Evolutionary conservation across 257 asterid genomes (phyloP), one percentile per base, ranked within the genome.

Genomic region (Solanum peruvianum): DNA sequence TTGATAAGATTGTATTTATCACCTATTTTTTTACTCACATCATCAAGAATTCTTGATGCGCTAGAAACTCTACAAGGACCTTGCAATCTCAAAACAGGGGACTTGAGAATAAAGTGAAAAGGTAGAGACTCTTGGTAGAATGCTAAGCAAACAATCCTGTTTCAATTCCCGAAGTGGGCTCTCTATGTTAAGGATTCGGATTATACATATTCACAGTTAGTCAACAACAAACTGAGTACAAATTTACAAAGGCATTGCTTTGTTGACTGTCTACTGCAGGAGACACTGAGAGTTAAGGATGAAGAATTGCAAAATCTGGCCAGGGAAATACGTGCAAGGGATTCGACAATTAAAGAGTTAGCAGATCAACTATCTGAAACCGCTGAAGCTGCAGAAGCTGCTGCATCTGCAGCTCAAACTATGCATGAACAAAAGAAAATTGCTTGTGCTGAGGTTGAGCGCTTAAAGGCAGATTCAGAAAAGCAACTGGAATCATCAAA

Each of bases 361-460:
- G 98, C 98, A 20, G 98, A 95, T 67, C 96, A 96, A 86, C 94
- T 97, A 58, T 91, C 98, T 60, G 99, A 95, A 93, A 96, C 99
- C 39, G 99, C 99, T 52, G 99, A 92, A 89, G 99, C 99, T 29
- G 98, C 99, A 86, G 98, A 92, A 89, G 98, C 96, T 87, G 99
- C 99, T 33, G 99, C 99, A 81, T 93, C 97, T 91, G 99, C 99
- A 85, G 99, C 99, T 85, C 94, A 92, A 89, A 95, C 94, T 77
- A 94, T 96, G 98, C 94, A 97, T 89, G 96, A 95, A 88, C 99
- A 97, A 88, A 90, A 99, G 92, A 93, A 94, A 95, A 97, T 96
- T 86, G 98, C 98, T 66, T 93, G 93, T 90, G 90, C 93, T 18
- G 95, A 96, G 91, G 93, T 95, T 78, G 98, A 95, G 91, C 95